Conservation (phyloP, 805 yeast species). For the Spathaspora boniae region DNA sequence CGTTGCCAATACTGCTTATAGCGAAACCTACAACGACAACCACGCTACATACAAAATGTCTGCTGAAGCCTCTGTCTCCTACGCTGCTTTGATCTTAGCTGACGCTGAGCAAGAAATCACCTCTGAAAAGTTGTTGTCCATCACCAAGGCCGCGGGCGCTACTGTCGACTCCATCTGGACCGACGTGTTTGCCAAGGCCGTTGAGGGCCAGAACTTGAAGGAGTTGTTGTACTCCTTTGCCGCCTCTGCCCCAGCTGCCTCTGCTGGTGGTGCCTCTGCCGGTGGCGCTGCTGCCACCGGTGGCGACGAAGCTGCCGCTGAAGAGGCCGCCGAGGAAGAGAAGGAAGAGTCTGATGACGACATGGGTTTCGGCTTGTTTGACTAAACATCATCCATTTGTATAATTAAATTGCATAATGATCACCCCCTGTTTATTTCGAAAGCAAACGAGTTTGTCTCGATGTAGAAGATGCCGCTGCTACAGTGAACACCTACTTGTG, state of each 20-base stretch:
- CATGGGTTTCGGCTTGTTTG: conserved; percentile 98
- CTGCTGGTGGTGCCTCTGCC: conserved; percentile 30
- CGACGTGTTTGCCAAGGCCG: conserved; percentile 84
- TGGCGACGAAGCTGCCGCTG: conserved; percentile 67
- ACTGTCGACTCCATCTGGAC: conserved; percentile 81
- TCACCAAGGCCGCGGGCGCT: conserved; percentile 81
- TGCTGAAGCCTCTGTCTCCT: conserved; percentile 87
- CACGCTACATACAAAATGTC: conserved; percentile 64
- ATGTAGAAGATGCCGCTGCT: too few species aligned
- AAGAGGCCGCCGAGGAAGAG: conserved; percentile 64
- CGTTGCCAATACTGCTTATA: too few species aligned
- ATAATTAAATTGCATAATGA: too few species aligned
- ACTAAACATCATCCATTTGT: too few species aligned
- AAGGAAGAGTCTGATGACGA: conserved; percentile 67
- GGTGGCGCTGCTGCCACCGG: conserved; percentile 40
- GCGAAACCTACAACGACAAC: too few species aligned
- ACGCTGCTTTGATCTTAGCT: conserved; percentile 98
- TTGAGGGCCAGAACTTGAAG: conserved; percentile 79
- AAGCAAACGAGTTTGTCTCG: too few species aligned
- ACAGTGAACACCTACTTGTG: too few species aligned
- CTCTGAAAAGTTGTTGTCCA: conserved; percentile 73
- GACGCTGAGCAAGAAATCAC: conserved; percentile 96
- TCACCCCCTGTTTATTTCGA: too few species aligned
- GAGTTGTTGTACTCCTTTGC: conserved; percentile 62
- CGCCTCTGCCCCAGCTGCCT: conserved; percentile 43